These are phyloP conservation scores for Aspergillus bertholletiae DNA, from an alignment of 495 filamentous ascomycete species.

Conservation along the genomic window DNA sequence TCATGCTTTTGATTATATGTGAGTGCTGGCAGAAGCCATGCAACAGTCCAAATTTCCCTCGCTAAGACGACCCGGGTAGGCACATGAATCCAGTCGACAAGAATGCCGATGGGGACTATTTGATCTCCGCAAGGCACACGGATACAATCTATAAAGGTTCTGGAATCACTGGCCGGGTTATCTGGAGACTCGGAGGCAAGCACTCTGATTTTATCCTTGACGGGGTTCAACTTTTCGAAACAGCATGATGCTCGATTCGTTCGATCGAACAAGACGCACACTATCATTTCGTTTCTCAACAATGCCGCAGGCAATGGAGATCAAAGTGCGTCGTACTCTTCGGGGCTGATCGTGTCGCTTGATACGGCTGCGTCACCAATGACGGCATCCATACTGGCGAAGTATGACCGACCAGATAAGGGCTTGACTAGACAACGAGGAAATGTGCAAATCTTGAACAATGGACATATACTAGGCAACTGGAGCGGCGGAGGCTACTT, in stretches of 20 bases:
- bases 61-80: slow-evolving; percentile 34
- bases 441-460: slow-evolving; percentile 52
- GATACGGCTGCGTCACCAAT: slow-evolving; percentile 36
- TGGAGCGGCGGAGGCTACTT: slow-evolving; percentile 57
- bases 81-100: slow-evolving; percentile 44
- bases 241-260: slow-evolving; percentile 60
- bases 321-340: slow-evolving; percentile 39
- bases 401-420: slow-evolving; percentile 44
- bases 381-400: slow-evolving; percentile 40
- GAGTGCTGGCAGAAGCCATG: slow-evolving; percentile 25
- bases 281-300: slow-evolving; percentile 52
- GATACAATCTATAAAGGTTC: slow-evolving; percentile 56
- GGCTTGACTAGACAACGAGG: slow-evolving; percentile 58
- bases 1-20: slow-evolving; percentile 38
- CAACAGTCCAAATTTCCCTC: no score
- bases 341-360: slow-evolving; percentile 52
- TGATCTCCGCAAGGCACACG: slow-evolving; percentile 56
- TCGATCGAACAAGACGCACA: slow-evolving; percentile 45
- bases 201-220: slow-evolving; percentile 39
- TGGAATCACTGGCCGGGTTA: slow-evolving; percentile 50
- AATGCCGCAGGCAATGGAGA: slow-evolving; percentile 47
- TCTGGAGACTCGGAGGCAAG: slow-evolving; percentile 56
- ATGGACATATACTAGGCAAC: slow-evolving; percentile 53
- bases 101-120: slow-evolving; percentile 49
- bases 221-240: slow-evolving; percentile 54